Evolutionary conservation across 106 monocot genomes (phyloP), one percentile per base, ranked within the genome.

Genomic region (Cymbidium sinense): DNA sequence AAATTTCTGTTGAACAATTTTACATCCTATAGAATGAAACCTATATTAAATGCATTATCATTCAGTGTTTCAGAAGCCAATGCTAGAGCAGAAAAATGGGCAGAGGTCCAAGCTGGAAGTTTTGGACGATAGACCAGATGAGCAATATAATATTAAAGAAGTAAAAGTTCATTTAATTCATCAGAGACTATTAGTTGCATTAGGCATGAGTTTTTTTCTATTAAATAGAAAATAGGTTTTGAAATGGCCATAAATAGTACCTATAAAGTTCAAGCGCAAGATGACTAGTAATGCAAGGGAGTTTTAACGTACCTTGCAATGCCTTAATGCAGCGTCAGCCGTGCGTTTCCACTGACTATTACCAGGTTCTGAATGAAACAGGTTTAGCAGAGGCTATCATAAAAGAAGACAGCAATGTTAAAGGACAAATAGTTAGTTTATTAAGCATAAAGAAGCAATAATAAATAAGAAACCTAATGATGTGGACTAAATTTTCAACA

Each of bases 291-390:
- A 58, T 23, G 67, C 33, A 54, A 34, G 50, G 19, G 17, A 27
- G 52, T 11, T 70, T 10, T 33, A 12, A 25, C 77, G 36, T 92
- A 98, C 98, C 85, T 78, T 90, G 89, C 99, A 99, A 72, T 90
- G 84, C 18, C 87, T 87, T 71, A 99, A 85, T 70, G 94, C 90
- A 74, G 85, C 10, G 64, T 99, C 99, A 80, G 92, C 92, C 75
- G 87, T 86, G 10, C 90, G 89, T 77, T 99, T 99, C 99, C 99
- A 99, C 34, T 87, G 84, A 69, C 94, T 88, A 89, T 99, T 99
- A 50, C 95, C 92, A 77, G 95, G 92, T 80, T 99, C 99, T 39
- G 95, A 95, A 77, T 99, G 99, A 79, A 99, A 99, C 50, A 99
- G 65, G 82, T 99, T 88, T 43, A 99, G 75, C 52, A 99, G 86